phyloP scores from a whole-genome alignment of 371 early-diverging fungal species.

The Phascolomyces articulosus region DNA sequence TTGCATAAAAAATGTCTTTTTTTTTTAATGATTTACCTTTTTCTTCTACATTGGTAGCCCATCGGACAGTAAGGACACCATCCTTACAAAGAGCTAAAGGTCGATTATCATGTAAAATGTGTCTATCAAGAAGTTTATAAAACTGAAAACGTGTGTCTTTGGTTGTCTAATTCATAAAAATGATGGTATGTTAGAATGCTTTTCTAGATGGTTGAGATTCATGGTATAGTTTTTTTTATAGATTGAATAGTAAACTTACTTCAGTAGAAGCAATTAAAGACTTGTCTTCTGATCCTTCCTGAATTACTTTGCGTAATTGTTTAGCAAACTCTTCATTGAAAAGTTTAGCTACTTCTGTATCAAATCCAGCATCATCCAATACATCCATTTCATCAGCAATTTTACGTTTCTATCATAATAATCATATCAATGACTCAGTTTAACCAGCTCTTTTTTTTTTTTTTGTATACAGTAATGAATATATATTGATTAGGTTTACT shows the following conservation, averaged over 20 bases:
- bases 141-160: constrained; percentile 30
- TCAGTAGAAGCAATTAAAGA: neutral
- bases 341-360: constrained; percentile 24
- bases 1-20: neutral
- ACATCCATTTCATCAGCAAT: neutral
- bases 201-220: too few species aligned
- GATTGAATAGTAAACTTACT: neutral
- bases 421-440: too few species aligned
- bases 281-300: neutral
- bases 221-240: too few species aligned
- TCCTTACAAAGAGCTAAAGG: constrained; percentile 20
- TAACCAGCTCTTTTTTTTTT: too few species aligned
- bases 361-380: constrained; percentile 24
- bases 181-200: too few species aligned
- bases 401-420: neutral
- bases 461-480: too few species aligned
- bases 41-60: constrained; percentile 29
- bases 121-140: constrained; percentile 29
- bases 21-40: neutral
- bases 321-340: constrained; percentile 26
- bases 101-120: constrained; percentile 20
- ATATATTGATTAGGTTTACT: constrained; percentile 8
- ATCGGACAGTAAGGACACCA: constrained; percentile 32
- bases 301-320: constrained; percentile 29
- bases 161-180: constrained; percentile 17